phyloP scores from a whole-genome alignment of 768 basidiomycete species.

The Pleurotus salmoneostramineus region DNA sequence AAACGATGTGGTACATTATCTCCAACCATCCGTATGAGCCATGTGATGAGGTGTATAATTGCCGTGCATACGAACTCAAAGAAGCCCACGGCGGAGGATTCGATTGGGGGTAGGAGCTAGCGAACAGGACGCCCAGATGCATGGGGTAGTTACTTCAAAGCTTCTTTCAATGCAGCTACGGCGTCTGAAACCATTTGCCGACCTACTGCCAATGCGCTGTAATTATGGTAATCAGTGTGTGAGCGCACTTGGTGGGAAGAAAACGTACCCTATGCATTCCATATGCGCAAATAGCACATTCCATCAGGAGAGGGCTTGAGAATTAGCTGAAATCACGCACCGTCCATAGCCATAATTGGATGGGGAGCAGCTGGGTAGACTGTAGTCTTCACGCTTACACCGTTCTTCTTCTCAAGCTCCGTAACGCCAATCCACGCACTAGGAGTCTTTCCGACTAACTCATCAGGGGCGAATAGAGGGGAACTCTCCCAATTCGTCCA shows the following conservation, averaged over 20 bases:
- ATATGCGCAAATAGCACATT: background rate
- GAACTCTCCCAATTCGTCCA: conserved; percentile 66
- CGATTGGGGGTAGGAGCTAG: background rate
- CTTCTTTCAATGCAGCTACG: conserved; percentile 26
- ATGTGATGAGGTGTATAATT: background rate
- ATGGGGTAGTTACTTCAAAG: conserved; percentile 2
- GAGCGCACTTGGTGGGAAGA: background rate
- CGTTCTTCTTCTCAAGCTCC: conserved; percentile 53
- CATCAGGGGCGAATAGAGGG: conserved; percentile 63
- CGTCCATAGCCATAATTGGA: conserved; percentile 74
- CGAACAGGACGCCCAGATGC: too few species aligned
- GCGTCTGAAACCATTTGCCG: conserved; percentile 31
- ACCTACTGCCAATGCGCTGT: conserved; percentile 18
- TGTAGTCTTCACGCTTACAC: conserved; percentile 49
- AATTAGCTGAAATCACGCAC: conserved; percentile 27
- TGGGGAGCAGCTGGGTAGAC: conserved; percentile 66
- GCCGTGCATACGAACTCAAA: too few species aligned
- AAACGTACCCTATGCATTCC: conserved; percentile 18
- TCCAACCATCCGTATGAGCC: background rate
- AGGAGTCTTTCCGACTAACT: conserved; percentile 45
- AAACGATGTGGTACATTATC: background rate
- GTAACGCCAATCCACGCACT: conserved; percentile 60
- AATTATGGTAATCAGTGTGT: background rate
- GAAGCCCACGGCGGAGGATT: too few species aligned
- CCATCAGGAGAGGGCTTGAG: background rate